Evolutionary conservation across 2,329 filamentous ascomycete genomes (phyloP).

Genomic region (Xylariaceae sp.): DNA sequence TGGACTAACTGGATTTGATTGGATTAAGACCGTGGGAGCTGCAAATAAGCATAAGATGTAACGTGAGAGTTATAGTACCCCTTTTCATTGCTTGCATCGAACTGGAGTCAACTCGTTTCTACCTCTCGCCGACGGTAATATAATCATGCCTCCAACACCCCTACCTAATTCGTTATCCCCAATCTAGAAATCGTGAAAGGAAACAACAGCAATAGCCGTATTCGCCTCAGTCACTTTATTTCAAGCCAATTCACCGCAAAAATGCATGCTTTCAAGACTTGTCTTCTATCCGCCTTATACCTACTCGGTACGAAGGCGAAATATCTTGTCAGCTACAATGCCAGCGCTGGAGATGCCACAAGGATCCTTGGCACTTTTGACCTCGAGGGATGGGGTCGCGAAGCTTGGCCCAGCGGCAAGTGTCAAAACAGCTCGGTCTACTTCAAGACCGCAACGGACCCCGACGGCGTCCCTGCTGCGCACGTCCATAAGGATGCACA

Average conservation of each 20-base stretch:
- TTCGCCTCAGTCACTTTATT: too few relatives aligned
- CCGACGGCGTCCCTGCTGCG: conserved; percentile 2
- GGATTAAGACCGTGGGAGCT: too few relatives aligned
- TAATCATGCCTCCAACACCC: too few relatives aligned
- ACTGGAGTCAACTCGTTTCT: too few relatives aligned
- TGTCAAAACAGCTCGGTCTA: conserved; percentile 5
- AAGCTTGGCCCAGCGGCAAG: conserved; percentile 1
- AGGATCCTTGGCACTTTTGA: conserved; percentile 2
- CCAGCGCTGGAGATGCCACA: conserved; percentile 4
- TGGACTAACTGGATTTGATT: too few relatives aligned
- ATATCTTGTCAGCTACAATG: conserved; percentile 7
- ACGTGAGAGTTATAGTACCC: too few relatives aligned
- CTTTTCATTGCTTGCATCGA: too few relatives aligned
- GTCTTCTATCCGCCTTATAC: conserved; percentile 2
- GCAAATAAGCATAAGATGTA: too few relatives aligned
- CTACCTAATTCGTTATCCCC: too few relatives aligned
- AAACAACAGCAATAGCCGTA: too few relatives aligned
- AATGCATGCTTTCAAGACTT: conserved; percentile 4
- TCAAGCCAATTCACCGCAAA: neutral
- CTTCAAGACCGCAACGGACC: conserved; percentile 7
- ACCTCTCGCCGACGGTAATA: too few relatives aligned
- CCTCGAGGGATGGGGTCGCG: conserved; percentile 1
- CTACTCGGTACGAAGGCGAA: conserved; percentile 1
- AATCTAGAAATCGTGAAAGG: too few relatives aligned
- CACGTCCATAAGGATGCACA: conserved; percentile 6